These are phyloP conservation scores for Huntiella moniliformis DNA, from an alignment of 2,329 filamentous ascomycete genomes.

Conservation along the genomic window DNA sequence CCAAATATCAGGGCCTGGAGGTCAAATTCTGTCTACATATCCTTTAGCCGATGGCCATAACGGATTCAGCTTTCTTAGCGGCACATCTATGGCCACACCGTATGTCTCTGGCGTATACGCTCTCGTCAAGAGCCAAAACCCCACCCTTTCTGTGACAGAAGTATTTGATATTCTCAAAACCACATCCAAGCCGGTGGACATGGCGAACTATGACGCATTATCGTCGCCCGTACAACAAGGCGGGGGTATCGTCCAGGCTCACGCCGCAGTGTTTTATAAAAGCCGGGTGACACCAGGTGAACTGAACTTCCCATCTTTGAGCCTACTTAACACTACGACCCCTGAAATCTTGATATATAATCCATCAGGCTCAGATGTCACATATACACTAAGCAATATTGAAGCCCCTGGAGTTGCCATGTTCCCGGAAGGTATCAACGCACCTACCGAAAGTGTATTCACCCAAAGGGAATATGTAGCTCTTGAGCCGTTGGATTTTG, in stretches of 20 bases:
- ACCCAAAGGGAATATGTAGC: not conserved
- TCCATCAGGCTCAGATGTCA: not conserved
- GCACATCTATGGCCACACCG: conserved; percentile 38
- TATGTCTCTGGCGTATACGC: conserved; percentile 33
- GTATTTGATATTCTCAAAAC: conserved; percentile 18
- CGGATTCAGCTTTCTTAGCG: conserved; percentile 22
- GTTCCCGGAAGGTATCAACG: not conserved
- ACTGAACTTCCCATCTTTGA: not conserved
- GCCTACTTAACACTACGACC: not conserved
- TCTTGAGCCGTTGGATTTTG: conserved; percentile 1
- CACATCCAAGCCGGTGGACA: conserved; percentile 16
- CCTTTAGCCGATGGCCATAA: conserved; percentile 5
- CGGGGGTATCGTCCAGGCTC: conserved; percentile 18
- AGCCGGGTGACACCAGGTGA: conserved; percentile 1
- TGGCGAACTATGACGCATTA: conserved; percentile 16
- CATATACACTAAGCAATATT: not conserved
- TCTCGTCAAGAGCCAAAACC: conserved; percentile 20
- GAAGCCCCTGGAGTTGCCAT: conserved; percentile 5
- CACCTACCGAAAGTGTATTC: not conserved
- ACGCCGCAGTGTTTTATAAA: conserved; percentile 14
- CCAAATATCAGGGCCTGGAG: conserved; percentile 19
- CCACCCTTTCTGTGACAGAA: conserved; percentile 15
- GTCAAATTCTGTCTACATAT: conserved; percentile 19
- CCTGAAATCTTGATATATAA: conserved; percentile 2
- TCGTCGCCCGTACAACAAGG: conserved; percentile 19